Conservation (phyloP, 306 rosid genomes). For the Inga leiocalycina region DNA sequence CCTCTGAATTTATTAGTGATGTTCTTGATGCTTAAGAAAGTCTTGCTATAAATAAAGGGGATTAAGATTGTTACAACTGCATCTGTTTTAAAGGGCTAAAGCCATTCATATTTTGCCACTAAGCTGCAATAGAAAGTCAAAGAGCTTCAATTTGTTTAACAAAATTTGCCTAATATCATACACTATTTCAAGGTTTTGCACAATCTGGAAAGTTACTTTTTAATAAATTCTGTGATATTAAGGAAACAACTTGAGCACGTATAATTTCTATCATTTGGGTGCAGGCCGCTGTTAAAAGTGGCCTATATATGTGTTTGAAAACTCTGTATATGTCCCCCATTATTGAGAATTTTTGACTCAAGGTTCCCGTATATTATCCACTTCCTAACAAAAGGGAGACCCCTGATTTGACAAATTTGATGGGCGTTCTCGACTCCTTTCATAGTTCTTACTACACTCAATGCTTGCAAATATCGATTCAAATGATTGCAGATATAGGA, state of each 20-base stretch:
- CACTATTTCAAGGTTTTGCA: slow-evolving; percentile 21
- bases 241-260: background rate
- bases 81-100: slow-evolving; percentile 16
- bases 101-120: background rate
- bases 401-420: background rate
- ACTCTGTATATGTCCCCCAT: background rate
- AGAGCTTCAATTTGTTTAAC: background rate
- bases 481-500: background rate
- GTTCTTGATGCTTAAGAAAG: slow-evolving; percentile 2
- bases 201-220: background rate
- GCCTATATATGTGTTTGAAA: background rate
- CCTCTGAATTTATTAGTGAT: slow-evolving; percentile 3
- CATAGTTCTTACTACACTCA: background rate
- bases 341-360: background rate
- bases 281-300: background rate
- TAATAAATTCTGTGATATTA: background rate
- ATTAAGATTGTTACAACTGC: background rate
- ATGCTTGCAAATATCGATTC: background rate
- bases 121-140: background rate
- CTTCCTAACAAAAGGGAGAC: background rate
- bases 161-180: slow-evolving; percentile 16
- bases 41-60: background rate
- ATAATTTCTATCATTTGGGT: background rate
- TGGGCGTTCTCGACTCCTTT: background rate
- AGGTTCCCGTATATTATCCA: background rate